These are phyloP conservation scores for Gentiana straminea DNA, from an alignment of 257 asterid species.

Conservation along the genomic window DNA sequence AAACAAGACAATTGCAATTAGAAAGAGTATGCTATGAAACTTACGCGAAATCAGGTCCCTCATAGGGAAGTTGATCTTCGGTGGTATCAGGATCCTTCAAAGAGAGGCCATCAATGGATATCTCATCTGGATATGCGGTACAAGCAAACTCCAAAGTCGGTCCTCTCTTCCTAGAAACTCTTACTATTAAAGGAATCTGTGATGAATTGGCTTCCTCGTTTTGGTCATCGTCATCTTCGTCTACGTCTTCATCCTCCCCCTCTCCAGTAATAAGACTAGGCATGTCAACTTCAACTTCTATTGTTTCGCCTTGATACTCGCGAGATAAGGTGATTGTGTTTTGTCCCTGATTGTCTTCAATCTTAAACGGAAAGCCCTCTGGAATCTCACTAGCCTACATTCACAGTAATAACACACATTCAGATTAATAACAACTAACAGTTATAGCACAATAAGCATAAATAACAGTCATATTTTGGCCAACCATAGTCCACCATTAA, in stretches of 20 bases:
- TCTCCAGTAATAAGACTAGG: constrained; percentile 46
- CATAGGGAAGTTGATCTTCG: constrained; percentile 72
- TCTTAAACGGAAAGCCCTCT: constrained; percentile 51
- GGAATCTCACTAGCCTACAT: constrained; percentile 45
- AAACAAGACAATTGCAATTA: neutral
- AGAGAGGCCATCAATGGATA: constrained; percentile 47
- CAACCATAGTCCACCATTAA: too few relatives aligned
- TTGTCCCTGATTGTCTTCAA: constrained; percentile 61
- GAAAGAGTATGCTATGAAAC: constrained; percentile 8
- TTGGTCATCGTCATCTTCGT: constrained; percentile 26
- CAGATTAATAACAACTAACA: too few relatives aligned
- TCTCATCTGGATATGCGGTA: constrained; percentile 66
- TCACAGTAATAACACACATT: too few relatives aligned
- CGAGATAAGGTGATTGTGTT: constrained; percentile 54
- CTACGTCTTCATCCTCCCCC: constrained; percentile 19
- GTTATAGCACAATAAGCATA: too few relatives aligned
- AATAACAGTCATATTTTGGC: too few relatives aligned
- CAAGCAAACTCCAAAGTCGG: constrained; percentile 63
- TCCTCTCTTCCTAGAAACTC: constrained; percentile 50
- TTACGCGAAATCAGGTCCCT: constrained; percentile 81
- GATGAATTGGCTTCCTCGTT: constrained; percentile 14
- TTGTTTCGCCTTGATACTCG: constrained; percentile 53
- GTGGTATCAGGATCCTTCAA: constrained; percentile 38
- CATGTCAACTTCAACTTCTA: constrained; percentile 67
- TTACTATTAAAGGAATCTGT: constrained; percentile 52